Conservation (phyloP, 2,329 filamentous ascomycete genomes). For the Botrytis elliptica region DNA sequence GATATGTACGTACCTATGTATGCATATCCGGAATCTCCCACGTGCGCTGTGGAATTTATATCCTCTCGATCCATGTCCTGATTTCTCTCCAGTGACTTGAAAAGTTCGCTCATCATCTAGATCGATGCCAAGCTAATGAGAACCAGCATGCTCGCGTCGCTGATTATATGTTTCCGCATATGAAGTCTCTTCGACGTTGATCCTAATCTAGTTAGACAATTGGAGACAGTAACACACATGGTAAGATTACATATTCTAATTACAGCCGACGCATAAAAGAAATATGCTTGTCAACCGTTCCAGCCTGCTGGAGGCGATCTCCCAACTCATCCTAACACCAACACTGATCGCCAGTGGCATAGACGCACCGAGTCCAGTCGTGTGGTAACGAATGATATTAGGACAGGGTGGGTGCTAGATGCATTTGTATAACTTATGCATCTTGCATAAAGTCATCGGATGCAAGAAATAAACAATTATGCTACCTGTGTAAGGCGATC, state of each 20-base stretch:
- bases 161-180: neutral
- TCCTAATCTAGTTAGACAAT: neutral
- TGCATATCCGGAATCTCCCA: neutral
- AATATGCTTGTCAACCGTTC: neutral
- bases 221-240: neutral
- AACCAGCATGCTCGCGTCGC: neutral
- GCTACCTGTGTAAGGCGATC: neutral
- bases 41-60: neutral
- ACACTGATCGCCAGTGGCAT: neutral
- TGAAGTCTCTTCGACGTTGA: neutral
- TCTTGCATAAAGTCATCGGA: neutral
- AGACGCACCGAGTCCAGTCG: neutral
- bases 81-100: neutral
- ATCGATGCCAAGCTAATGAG: neutral
- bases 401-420: neutral
- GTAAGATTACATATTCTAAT: neutral
- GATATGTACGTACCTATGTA: neutral
- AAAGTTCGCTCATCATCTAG: neutral
- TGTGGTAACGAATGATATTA: neutral
- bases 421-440: neutral
- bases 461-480: neutral
- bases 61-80: neutral
- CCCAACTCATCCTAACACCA: neutral
- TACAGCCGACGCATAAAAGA: too few relatives aligned
- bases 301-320: neutral